A percentile compares a stretch with the other conserved stretches of the same genome.
Conservation (phyloP, 2,329 filamentous ascomycete genomes). For the Arachnopeziza araneosa region DNA sequence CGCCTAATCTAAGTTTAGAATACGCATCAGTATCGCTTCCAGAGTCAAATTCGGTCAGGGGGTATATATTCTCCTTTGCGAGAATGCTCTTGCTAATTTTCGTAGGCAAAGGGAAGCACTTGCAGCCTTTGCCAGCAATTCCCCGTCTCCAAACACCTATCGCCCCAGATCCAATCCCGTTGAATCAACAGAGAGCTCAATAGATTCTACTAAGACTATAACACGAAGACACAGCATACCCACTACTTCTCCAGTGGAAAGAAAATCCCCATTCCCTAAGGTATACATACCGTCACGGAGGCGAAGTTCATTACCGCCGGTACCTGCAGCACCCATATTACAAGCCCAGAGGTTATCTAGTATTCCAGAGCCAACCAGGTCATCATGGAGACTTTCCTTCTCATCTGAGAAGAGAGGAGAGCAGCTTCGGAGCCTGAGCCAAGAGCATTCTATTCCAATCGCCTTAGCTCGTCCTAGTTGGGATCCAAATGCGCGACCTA, state of each 20-base stretch:
- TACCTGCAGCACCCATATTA: conserved; percentile 20
- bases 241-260: conserved; percentile 4
- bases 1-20: conserved; percentile 2
- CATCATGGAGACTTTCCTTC: conserved; percentile 31
- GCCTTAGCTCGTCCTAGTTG: not conserved
- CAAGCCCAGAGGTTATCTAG: conserved; percentile 23
- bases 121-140: conserved; percentile 1
- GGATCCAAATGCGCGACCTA: not conserved
- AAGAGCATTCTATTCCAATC: conserved; percentile 12
- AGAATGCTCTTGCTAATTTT: not conserved
- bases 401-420: conserved; percentile 20
- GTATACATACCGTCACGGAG: conserved; percentile 13
- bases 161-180: conserved; percentile 5
- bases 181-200: conserved; percentile 6
- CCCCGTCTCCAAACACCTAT: conserved; percentile 14
- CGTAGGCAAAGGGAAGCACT: conserved; percentile 2
- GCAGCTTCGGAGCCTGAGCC: conserved; percentile 25
- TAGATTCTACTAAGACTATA: conserved; percentile 10
- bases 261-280: not conserved
- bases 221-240: conserved; percentile 22
- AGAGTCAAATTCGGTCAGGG: not conserved
- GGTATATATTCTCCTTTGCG: not conserved
- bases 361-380: conserved; percentile 19
- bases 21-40: conserved; percentile 4
- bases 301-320: conserved; percentile 14